phyloP scores from a whole-genome alignment of 805 yeast genomes.

The Saturnispora mendoncae region DNA sequence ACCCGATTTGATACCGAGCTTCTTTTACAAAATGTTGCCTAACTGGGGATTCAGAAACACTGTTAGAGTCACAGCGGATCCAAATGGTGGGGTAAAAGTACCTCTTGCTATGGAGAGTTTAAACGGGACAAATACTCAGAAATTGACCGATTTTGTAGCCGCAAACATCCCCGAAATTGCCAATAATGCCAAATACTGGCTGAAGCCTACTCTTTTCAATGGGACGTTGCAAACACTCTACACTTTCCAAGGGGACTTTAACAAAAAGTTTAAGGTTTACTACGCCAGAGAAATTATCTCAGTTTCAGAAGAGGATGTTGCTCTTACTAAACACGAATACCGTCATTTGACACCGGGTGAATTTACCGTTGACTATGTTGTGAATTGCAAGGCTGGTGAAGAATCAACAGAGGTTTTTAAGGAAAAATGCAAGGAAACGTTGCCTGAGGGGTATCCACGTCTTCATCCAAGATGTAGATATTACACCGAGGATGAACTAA shows the following conservation, averaged over 20 bases:
- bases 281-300: conserved; percentile 40
- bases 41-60: conserved; percentile 29
- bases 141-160: conserved; percentile 29
- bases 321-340: conserved; percentile 10
- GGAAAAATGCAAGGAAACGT: conserved; percentile 31
- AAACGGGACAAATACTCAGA: conserved; percentile 17
- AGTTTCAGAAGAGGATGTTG: conserved; percentile 14
- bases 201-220: conserved; percentile 39
- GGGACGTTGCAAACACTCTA: conserved; percentile 46
- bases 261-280: conserved; percentile 33
- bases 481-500: conserved; percentile 38
- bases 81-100: conserved; percentile 20
- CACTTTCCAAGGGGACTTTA: conserved; percentile 36
- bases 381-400: conserved; percentile 22
- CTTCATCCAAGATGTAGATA: conserved; percentile 65
- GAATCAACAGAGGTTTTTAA: conserved; percentile 19
- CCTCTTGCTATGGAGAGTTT: conserved; percentile 15
- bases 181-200: conserved; percentile 31
- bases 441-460: conserved; percentile 46
- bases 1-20: background rate
- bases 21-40: conserved; percentile 18
- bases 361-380: conserved; percentile 43
- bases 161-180: conserved; percentile 33
- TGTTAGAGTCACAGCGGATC: conserved; percentile 20
- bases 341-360: conserved; percentile 29